phyloP scores from a whole-genome alignment of 257 asterid genomes.

The Lithospermum erythrorhizon region DNA sequence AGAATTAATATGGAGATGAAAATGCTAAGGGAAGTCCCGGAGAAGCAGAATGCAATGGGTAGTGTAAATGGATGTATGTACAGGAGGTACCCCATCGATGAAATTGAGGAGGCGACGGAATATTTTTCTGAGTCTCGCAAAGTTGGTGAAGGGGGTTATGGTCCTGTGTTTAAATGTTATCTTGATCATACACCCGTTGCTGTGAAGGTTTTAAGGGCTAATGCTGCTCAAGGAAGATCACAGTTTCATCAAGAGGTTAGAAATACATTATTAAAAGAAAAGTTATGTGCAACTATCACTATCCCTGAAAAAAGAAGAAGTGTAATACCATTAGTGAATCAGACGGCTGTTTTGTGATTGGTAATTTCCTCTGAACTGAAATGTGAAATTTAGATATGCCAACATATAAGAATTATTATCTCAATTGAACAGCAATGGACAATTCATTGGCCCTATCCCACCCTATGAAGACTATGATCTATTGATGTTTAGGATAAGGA shows the following conservation, averaged over 20 bases:
- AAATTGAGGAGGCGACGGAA: constrained; percentile 80
- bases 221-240: constrained; percentile 78
- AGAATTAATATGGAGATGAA: constrained; percentile 33
- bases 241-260: constrained; percentile 84
- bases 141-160: constrained; percentile 94
- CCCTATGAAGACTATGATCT: no score
- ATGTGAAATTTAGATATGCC: no score
- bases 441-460: no score
- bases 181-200: constrained; percentile 85
- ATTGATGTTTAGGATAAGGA: no score
- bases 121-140: constrained; percentile 36
- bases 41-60: constrained; percentile 7
- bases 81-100: constrained; percentile 59
- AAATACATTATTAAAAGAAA: no score
- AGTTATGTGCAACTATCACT: no score
- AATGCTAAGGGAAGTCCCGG: constrained; percentile 24
- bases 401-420: no score
- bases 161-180: constrained; percentile 73
- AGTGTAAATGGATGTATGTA: constrained; percentile 24
- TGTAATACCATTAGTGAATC: no score
- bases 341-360: no score
- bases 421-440: no score
- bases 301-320: no score
- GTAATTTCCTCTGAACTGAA: no score
- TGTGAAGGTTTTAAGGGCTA: constrained; percentile 73